phyloP scores from a whole-genome alignment of 805 yeast genomes.

The Teunomyces gatunensis region DNA sequence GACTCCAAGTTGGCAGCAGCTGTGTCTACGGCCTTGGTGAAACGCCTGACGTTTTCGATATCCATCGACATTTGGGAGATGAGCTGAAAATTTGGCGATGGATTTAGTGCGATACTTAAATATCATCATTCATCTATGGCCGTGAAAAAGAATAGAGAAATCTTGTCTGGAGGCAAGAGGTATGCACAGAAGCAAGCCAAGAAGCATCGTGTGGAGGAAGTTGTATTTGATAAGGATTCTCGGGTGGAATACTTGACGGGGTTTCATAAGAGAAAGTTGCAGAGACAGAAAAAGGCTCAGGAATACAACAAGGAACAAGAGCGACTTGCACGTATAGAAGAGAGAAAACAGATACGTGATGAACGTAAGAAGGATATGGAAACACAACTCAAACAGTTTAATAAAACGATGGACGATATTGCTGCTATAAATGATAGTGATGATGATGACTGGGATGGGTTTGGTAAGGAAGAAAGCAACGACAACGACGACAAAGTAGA shows the following conservation, averaged over 20 bases:
- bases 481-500: slow-evolving; percentile 8
- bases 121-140: slow-evolving; percentile 16
- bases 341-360: slow-evolving; percentile 66
- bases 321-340: slow-evolving; percentile 68
- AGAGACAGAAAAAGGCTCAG: slow-evolving; percentile 83
- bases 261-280: slow-evolving; percentile 88
- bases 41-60: slow-evolving; percentile 38
- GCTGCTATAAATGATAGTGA: slow-evolving; percentile 12
- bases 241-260: slow-evolving; percentile 87
- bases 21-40: slow-evolving; percentile 35
- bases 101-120: not conserved
- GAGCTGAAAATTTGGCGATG: slow-evolving; percentile 1
- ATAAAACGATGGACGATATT: slow-evolving; percentile 39
- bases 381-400: slow-evolving; percentile 57
- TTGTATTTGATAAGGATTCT: slow-evolving; percentile 76
- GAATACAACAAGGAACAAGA: slow-evolving; percentile 76
- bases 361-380: slow-evolving; percentile 68
- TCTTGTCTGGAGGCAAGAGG: slow-evolving; percentile 82
- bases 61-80: slow-evolving; percentile 38
- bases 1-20: slow-evolving; percentile 35
- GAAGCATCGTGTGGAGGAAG: slow-evolving; percentile 75
- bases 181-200: slow-evolving; percentile 68
- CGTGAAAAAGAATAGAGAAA: slow-evolving; percentile 64
- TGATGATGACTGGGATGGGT: slow-evolving; percentile 42
- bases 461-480: slow-evolving; percentile 12